Evolutionary conservation across 139 green algal genomes (phyloP).

Genomic region (Coccomyxa sp.): DNA sequence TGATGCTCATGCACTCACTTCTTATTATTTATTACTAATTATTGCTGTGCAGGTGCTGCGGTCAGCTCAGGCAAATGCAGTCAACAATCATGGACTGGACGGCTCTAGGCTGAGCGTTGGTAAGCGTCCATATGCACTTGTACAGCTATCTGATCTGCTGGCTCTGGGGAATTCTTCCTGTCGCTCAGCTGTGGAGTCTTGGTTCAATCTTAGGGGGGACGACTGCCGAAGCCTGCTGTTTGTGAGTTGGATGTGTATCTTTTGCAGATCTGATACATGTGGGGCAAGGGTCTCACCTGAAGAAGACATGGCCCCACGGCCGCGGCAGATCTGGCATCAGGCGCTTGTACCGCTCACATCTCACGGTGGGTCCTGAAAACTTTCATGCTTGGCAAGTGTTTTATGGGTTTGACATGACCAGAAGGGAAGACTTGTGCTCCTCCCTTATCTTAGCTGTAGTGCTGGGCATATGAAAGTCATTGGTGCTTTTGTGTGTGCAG

Average conservation of each 20-base stretch:
- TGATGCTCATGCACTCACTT: too few species aligned
- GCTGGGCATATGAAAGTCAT: not conserved
- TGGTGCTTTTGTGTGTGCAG: not conserved
- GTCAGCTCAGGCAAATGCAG: slow-evolving; percentile 33
- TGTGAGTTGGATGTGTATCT: too few species aligned
- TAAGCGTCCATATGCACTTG: not conserved
- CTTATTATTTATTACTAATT: too few species aligned
- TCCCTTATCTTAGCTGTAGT: slow-evolving; percentile 6
- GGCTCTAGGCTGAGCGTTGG: slow-evolving; percentile 17
- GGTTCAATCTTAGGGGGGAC: too few species aligned
- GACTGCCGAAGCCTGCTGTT: too few species aligned
- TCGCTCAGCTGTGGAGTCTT: not conserved
- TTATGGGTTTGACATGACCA: not conserved
- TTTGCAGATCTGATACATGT: slow-evolving; percentile 28
- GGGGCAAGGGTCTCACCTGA: slow-evolving; percentile 38
- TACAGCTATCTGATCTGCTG: not conserved
- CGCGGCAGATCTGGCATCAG: slow-evolving; percentile 26
- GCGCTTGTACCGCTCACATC: slow-evolving; percentile 37
- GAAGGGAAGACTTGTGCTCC: not conserved
- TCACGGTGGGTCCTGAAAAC: slow-evolving; percentile 30
- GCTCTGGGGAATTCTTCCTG: not conserved
- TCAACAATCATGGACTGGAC: slow-evolving; percentile 35
- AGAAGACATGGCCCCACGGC: slow-evolving; percentile 33
- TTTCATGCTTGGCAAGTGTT: slow-evolving; percentile 2
- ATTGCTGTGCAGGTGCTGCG: slow-evolving; percentile 23